These are phyloP conservation scores for Psophocarpus tetragonolobus DNA, from an alignment of 306 rosid species.

Conservation along the genomic window DNA sequence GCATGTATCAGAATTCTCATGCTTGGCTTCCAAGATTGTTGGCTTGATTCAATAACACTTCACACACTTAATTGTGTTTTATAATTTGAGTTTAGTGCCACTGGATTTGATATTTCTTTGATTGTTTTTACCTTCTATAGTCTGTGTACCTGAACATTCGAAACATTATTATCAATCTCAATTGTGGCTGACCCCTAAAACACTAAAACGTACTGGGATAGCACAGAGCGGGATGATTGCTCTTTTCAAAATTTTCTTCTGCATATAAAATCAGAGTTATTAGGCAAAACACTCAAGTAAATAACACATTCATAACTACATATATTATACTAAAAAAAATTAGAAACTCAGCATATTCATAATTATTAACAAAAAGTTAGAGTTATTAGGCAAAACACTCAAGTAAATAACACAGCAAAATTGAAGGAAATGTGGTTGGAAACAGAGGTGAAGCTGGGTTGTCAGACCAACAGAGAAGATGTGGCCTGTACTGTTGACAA, in stretches of 20 bases:
- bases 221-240: neutral
- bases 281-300: neutral
- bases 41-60: slow-evolving; percentile 17
- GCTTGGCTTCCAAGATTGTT: slow-evolving; percentile 23
- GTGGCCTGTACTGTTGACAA: neutral
- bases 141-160: slow-evolving; percentile 19
- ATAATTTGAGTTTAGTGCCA: slow-evolving; percentile 1
- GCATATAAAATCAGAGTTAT: neutral
- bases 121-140: neutral
- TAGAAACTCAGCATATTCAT: neutral
- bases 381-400: neutral
- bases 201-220: neutral
- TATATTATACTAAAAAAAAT: neutral
- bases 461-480: neutral
- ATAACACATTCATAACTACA: neutral
- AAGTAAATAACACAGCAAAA: neutral
- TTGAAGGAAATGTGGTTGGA: neutral
- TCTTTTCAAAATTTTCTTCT: neutral
- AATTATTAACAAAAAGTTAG: neutral
- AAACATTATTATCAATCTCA: neutral
- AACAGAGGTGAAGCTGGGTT: neutral
- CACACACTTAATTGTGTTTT: slow-evolving; percentile 11
- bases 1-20: slow-evolving; percentile 7
- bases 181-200: neutral
- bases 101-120: slow-evolving; percentile 18